These are phyloP conservation scores for Juncus inflexus DNA, from an alignment of 176 grass and related monocot species.

Conservation along the genomic window DNA sequence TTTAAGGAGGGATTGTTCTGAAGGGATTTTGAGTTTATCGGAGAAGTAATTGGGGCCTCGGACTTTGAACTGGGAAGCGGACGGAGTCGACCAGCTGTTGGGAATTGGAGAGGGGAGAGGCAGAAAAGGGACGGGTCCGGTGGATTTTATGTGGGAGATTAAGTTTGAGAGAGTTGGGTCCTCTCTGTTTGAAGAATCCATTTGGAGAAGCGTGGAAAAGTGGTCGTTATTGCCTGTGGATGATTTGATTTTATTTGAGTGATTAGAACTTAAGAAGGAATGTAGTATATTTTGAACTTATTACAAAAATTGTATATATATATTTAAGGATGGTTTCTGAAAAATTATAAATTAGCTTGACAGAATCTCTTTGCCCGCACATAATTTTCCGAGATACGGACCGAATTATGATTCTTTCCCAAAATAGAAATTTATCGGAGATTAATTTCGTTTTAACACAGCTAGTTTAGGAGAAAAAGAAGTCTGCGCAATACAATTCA, in stretches of 20 bases:
- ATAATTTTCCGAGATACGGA: not conserved
- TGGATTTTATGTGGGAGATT: slow-evolving; percentile 30
- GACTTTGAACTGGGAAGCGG: slow-evolving; percentile 60
- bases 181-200: slow-evolving; percentile 52
- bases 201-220: slow-evolving; percentile 27
- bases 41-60: slow-evolving; percentile 86
- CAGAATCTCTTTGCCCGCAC: not conserved
- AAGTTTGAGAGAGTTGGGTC: slow-evolving; percentile 27
- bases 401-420: too few species aligned
- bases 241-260: not conserved
- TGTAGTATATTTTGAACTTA: not conserved
- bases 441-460: too few species aligned
- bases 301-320: not conserved
- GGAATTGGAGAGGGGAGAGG: slow-evolving; percentile 34
- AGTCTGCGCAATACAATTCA: too few species aligned
- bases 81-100: slow-evolving; percentile 71
- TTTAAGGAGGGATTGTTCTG: slow-evolving; percentile 69
- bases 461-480: too few species aligned
- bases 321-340: not conserved
- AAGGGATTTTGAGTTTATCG: slow-evolving; percentile 69
- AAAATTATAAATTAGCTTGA: not conserved
- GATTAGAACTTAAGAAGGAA: not conserved
- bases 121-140: slow-evolving; percentile 65
- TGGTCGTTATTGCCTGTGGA: not conserved
- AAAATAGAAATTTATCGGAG: too few species aligned